phyloP scores from a whole-genome alignment of 768 basidiomycete genomes.

The Phanerodontia chrysosporium region DNA sequence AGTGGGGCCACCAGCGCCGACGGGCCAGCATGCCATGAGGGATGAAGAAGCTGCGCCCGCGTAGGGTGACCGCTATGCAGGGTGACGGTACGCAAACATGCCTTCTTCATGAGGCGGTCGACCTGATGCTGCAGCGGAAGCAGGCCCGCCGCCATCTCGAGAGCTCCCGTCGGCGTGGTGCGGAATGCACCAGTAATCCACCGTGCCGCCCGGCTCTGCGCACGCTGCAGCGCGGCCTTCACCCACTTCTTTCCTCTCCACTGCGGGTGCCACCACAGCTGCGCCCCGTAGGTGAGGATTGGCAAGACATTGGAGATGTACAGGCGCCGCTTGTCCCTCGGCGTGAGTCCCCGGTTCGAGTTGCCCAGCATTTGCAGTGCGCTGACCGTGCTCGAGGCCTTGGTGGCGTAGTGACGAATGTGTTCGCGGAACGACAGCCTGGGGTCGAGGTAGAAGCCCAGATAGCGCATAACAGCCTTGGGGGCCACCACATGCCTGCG shows the following conservation, averaged over 20 bases:
- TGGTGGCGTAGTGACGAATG: constrained; percentile 9
- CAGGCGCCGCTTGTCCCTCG: constrained; percentile 11
- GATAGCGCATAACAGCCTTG: constrained; percentile 8
- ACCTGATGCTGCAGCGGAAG: neutral
- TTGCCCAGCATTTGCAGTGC: constrained; percentile 16
- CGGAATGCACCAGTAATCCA: constrained; percentile 19
- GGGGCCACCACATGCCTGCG: neutral
- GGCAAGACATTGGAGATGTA: constrained; percentile 18
- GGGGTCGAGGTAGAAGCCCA: constrained; percentile 17
- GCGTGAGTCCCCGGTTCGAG: constrained; percentile 15
- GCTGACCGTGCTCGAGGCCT: constrained; percentile 12
- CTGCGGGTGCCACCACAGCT: constrained; percentile 17
- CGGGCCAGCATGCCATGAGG: neutral
- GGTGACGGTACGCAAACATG: neutral
- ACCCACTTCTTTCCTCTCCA: constrained; percentile 8
- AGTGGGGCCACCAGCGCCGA: neutral
- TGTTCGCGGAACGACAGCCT: constrained; percentile 12
- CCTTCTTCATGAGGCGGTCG: neutral
- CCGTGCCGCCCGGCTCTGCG: constrained; percentile 13
- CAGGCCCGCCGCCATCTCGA: neutral
- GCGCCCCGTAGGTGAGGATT: constrained; percentile 15
- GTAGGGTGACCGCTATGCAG: constrained; percentile 3
- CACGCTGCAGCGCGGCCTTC: constrained; percentile 7
- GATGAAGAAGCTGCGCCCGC: neutral
- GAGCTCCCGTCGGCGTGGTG: constrained; percentile 15